Percentiles rank a stretch among this genome's conserved stretches.
phyloP scores from a whole-genome alignment of 2,329 filamentous ascomycete species.

The Calonectria pseudoreteaudii region DNA sequence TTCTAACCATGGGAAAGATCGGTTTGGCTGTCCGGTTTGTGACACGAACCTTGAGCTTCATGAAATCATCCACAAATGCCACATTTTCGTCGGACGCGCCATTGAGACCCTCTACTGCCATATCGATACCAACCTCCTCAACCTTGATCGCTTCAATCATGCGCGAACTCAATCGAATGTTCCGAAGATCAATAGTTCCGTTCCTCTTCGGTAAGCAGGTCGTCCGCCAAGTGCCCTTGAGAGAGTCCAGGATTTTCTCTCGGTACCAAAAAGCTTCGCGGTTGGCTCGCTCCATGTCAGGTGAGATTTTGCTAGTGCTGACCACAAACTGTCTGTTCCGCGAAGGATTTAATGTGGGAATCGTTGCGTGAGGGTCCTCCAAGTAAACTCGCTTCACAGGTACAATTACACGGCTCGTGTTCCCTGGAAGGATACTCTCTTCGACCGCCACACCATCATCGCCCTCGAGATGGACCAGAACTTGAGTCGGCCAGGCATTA shows the following conservation, averaged over 20 bases:
- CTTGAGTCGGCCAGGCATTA: slow-evolving; percentile 88
- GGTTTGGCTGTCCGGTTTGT: slow-evolving; percentile 77
- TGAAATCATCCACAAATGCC: slow-evolving; percentile 65
- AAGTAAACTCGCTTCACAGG: slow-evolving; percentile 82
- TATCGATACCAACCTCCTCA: slow-evolving; percentile 79
- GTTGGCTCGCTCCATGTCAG: slow-evolving; percentile 80
- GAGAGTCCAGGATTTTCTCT: slow-evolving; percentile 78
- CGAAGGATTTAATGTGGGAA: slow-evolving; percentile 83
- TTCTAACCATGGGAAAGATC: slow-evolving; percentile 78
- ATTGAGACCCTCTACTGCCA: slow-evolving; percentile 61
- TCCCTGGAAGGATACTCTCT: slow-evolving; percentile 72
- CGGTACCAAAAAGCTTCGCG: slow-evolving; percentile 94
- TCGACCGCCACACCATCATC: slow-evolving; percentile 62
- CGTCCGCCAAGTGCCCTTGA: slow-evolving; percentile 79
- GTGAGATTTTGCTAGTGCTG: slow-evolving; percentile 80
- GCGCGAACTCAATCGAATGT: slow-evolving; percentile 76
- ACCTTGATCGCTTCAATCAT: slow-evolving; percentile 89
- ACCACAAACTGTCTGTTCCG: slow-evolving; percentile 95
- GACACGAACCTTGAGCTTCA: slow-evolving; percentile 77
- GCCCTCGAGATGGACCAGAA: slow-evolving; percentile 73
- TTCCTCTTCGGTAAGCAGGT: slow-evolving; percentile 61
- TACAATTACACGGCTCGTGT: slow-evolving; percentile 80
- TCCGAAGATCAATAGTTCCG: slow-evolving; percentile 81
- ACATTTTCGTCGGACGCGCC: slow-evolving; percentile 37
- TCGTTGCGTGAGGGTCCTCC: slow-evolving; percentile 79